Evolutionary conservation across 164 flowering plant species (phyloP).

Genomic region (Liquidambar formosana): DNA sequence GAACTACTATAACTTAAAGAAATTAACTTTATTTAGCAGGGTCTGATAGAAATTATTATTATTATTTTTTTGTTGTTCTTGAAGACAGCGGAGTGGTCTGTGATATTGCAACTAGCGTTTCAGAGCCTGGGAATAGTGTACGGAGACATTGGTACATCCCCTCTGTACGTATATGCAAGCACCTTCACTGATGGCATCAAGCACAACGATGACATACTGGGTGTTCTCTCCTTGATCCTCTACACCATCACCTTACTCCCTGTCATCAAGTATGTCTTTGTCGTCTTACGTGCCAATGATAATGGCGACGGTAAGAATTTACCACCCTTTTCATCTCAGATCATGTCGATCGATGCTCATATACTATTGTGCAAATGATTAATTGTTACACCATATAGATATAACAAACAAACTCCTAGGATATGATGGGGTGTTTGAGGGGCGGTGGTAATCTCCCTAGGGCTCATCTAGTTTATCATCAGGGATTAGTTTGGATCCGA

Average conservation of each 20-base stretch:
- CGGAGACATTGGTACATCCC: constrained; percentile 87
- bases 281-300: constrained; percentile 77
- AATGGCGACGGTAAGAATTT: constrained; percentile 87
- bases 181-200: constrained; percentile 57
- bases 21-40: too few relatives aligned
- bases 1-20: too few relatives aligned
- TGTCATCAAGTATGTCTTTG: constrained; percentile 68
- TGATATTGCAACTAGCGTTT: constrained; percentile 59
- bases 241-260: constrained; percentile 72
- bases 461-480: too few relatives aligned
- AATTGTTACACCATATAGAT: too few relatives aligned
- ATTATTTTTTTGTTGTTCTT: not conserved
- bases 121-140: constrained; percentile 81
- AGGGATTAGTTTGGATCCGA: too few relatives aligned
- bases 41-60: too few relatives aligned
- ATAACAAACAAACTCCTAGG: too few relatives aligned
- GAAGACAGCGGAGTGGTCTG: constrained; percentile 41
- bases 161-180: constrained; percentile 67
- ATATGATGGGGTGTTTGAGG: too few relatives aligned
- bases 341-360: too few relatives aligned
- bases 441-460: too few relatives aligned
- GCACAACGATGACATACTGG: constrained; percentile 63
- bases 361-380: too few relatives aligned
- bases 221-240: constrained; percentile 64
- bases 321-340: too few relatives aligned